Conservation (phyloP, 768 basidiomycete species). For the Termitomyces sp. region DNA sequence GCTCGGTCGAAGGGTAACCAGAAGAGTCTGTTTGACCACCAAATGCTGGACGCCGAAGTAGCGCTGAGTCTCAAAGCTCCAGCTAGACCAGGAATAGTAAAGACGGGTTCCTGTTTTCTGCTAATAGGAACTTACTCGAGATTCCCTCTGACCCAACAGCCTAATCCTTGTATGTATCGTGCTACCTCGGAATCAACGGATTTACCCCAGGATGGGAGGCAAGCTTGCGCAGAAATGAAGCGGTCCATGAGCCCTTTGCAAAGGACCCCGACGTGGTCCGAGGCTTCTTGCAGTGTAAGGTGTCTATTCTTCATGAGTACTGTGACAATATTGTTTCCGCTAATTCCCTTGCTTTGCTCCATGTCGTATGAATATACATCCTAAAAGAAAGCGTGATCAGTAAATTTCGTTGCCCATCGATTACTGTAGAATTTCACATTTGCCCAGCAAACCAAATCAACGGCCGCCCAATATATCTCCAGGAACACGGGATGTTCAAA, state of each 20-base stretch:
- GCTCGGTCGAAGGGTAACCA: constrained; percentile 37
- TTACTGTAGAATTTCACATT: constrained; percentile 42
- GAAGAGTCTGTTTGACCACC: constrained; percentile 44
- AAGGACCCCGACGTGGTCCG: constrained; percentile 49
- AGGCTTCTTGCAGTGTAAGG: constrained; percentile 52
- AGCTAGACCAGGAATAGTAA: constrained; percentile 27
- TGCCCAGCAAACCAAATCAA: constrained; percentile 65
- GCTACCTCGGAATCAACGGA: constrained; percentile 45
- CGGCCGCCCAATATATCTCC: constrained; percentile 51
- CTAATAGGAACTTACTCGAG: constrained; percentile 34
- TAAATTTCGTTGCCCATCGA: background rate
- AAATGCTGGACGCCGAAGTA: constrained; percentile 58
- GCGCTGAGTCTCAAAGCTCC: constrained; percentile 66
- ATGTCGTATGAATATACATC: constrained; percentile 71
- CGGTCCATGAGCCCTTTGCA: constrained; percentile 45
- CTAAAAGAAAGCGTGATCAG: constrained; percentile 24
- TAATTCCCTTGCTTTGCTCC: constrained; percentile 62
- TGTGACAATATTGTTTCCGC: constrained; percentile 64
- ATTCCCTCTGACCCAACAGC: constrained; percentile 60
- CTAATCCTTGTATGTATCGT: constrained; percentile 49
- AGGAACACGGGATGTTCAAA: constrained; percentile 51
- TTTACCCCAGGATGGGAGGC: constrained; percentile 43
- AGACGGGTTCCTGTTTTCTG: background rate
- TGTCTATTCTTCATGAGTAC: constrained; percentile 56
- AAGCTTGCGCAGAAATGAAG: constrained; percentile 40